A percentile compares a stretch with the other conserved stretches of the same genome.
Evolutionary conservation across 2,329 filamentous ascomycete genomes (phyloP).

Genomic region (Aciculosporium take): DNA sequence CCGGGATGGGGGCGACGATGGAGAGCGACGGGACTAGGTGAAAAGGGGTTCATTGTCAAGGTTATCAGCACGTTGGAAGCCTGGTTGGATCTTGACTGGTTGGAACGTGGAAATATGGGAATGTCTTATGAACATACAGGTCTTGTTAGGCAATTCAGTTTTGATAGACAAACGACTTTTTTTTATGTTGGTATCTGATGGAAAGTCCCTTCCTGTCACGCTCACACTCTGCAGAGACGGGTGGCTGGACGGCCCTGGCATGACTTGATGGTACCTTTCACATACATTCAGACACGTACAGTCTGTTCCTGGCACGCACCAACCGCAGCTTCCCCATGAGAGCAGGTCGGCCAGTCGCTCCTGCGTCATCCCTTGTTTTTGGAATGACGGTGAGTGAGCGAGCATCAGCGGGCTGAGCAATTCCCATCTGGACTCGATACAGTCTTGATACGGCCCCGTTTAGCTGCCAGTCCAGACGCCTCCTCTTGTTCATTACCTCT

Average conservation of each 20-base stretch:
- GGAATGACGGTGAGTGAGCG: neutral
- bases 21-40: neutral
- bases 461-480: neutral
- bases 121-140: slow-evolving; percentile 1
- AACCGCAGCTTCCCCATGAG: slow-evolving; percentile 4
- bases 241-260: neutral
- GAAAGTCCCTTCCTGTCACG: too few species aligned
- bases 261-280: too few species aligned
- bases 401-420: neutral
- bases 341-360: slow-evolving; percentile 4
- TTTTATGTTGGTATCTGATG: neutral
- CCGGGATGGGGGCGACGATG: neutral
- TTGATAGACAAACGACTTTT: slow-evolving; percentile 1
- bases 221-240: too few species aligned
- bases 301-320: slow-evolving; percentile 3
- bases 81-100: neutral
- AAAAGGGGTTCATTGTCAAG: neutral
- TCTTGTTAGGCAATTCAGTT: neutral
- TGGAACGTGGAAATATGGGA: neutral
- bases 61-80: slow-evolving; percentile 1
- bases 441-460: neutral
- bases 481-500: neutral
- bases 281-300: too few species aligned
- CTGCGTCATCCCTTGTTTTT: slow-evolving; percentile 7
- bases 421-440: neutral